These are phyloP conservation scores for Byssothecium circinans DNA, from an alignment of 2,329 filamentous ascomycete genomes.

Conservation along the genomic window DNA sequence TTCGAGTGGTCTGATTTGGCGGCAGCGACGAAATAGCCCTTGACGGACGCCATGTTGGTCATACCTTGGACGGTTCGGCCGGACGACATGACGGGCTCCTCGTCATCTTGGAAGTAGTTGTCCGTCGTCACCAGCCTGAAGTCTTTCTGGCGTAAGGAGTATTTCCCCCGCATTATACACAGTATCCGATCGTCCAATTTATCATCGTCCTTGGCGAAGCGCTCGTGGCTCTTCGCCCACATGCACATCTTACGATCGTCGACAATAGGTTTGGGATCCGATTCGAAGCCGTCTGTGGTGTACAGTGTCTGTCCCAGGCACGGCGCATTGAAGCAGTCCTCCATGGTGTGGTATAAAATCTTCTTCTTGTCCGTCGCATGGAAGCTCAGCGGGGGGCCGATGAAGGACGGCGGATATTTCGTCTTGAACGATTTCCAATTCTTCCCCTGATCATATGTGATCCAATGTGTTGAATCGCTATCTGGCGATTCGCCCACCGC, in stretches of 20 bases:
- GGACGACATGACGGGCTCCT: constrained; percentile 75
- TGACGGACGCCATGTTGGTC: constrained; percentile 78
- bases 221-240: constrained; percentile 78
- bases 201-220: constrained; percentile 69
- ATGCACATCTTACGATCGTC: constrained; percentile 74
- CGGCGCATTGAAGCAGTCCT: constrained; percentile 42
- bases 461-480: constrained; percentile 68
- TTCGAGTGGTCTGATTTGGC: constrained; percentile 76
- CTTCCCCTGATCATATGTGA: constrained; percentile 79
- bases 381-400: constrained; percentile 68
- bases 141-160: constrained; percentile 70
- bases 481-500: constrained; percentile 62
- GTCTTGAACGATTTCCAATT: constrained; percentile 77
- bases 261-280: constrained; percentile 64
- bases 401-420: constrained; percentile 54
- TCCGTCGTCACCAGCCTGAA: constrained; percentile 81
- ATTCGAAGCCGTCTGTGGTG: constrained; percentile 82
- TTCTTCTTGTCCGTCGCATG: constrained; percentile 81
- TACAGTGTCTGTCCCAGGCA: constrained; percentile 61
- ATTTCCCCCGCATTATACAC: constrained; percentile 75
- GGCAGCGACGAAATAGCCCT: constrained; percentile 83
- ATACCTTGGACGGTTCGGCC: constrained; percentile 76
- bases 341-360: constrained; percentile 71
- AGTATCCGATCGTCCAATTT: constrained; percentile 72
- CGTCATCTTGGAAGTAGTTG: constrained; percentile 71